phyloP scores from a whole-genome alignment of 2,329 filamentous ascomycete genomes.

The Tolypocladium pustulatum region DNA sequence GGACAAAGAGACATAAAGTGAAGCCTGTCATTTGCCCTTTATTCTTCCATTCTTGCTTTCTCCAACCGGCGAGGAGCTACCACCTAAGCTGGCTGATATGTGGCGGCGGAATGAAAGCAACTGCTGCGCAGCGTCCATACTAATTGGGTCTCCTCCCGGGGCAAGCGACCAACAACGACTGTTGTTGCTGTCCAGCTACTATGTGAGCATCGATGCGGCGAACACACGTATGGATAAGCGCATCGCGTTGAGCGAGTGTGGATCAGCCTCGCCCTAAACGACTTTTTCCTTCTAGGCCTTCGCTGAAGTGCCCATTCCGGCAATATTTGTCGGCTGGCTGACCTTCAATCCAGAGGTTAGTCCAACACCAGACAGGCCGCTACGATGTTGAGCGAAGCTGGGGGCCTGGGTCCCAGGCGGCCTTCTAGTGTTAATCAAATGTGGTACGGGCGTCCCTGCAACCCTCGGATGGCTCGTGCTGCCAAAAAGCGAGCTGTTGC shows the following conservation, averaged over 20 bases:
- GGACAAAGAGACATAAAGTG: neutral
- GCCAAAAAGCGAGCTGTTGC: slow-evolving; percentile 2
- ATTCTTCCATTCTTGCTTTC: too few species aligned
- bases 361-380: slow-evolving; percentile 14
- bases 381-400: slow-evolving; percentile 10
- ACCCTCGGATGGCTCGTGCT: slow-evolving; percentile 3
- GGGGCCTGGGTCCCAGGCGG: slow-evolving; percentile 4
- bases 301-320: slow-evolving; percentile 7
- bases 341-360: slow-evolving; percentile 19
- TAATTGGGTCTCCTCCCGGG: neutral
- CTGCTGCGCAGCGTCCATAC: neutral
- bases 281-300: slow-evolving; percentile 5
- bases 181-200: neutral
- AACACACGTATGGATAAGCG: neutral
- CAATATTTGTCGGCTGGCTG: slow-evolving; percentile 13
- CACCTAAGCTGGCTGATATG: neutral
- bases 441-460: slow-evolving; percentile 3
- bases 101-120: neutral
- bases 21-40: neutral
- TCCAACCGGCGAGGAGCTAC: neutral
- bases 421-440: slow-evolving; percentile 4
- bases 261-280: neutral
- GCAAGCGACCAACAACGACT: neutral
- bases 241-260: neutral
- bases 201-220: neutral